Evolutionary conservation across 148 eudicot species (phyloP), one percentile per base, ranked within the genome.

Genomic region (Spergularia bocconei): DNA sequence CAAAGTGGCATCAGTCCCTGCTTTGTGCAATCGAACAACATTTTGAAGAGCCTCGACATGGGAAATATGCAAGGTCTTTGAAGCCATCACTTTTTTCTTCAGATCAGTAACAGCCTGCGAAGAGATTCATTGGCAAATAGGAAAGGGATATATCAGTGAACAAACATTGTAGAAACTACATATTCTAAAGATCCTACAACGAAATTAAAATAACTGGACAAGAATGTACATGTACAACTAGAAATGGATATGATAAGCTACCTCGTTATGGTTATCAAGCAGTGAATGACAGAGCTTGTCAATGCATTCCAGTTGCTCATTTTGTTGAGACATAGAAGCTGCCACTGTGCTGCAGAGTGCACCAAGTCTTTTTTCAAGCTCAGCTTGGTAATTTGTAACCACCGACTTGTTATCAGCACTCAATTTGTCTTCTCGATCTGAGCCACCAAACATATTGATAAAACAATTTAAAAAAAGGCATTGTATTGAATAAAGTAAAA

Each of bases 21-120:
- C 93, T 77, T 90, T 92, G 83, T 95, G 97, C 87, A 91, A 69
- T 15, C 94, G 87, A 59, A 90, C 96, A 56, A 95, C 96, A 88
- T 95, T 90, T 86, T 90, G 92, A 67, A 95, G 67, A 53, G 92
- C 92, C 79, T 95, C 99, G 71, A 92, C 84, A 69, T 95, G 96
- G 66, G 99, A 95, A 57, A 89, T 70, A 79, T 86, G 91, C 75
- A 91, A 72, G 7, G 82, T 77, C 80, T 86, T 82, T 8, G 93
- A 87, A 84, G 88, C 82, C 77, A 75, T 75, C 71, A 88, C 82
- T 82, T 92, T 92, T 79, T 86, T 88, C 93, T 90, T 92, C 73
- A 95, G 70, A 41, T 89, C 90, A 51, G 67, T 73, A 59, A 86
- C 71, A 67, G 91, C 94, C 99, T 95, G 68, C 69, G 56, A 60